A percentile compares a stretch with the other conserved stretches of the same genome.
These are phyloP conservation scores for Termitomyces sp. DNA, from an alignment of 768 basidiomycete genomes.

Conservation along the genomic window DNA sequence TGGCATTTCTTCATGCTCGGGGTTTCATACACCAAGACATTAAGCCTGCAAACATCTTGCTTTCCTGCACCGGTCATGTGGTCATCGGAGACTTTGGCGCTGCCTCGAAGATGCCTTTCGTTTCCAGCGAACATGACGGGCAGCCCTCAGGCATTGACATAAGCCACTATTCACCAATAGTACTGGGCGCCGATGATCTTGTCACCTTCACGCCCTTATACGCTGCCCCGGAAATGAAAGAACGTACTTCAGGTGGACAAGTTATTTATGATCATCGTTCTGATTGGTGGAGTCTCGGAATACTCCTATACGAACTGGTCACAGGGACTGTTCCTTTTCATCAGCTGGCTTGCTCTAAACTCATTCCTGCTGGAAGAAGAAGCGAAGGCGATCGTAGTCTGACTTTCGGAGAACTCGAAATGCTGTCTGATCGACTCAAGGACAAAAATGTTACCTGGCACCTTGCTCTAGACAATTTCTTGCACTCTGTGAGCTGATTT, in stretches of 20 bases:
- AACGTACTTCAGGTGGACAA: slow-evolving; percentile 18
- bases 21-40: slow-evolving; percentile 69
- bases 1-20: slow-evolving; percentile 43
- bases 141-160: not conserved
- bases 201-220: slow-evolving; percentile 29
- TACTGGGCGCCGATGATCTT: slow-evolving; percentile 17
- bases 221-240: slow-evolving; percentile 29
- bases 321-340: slow-evolving; percentile 22
- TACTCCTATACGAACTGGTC: slow-evolving; percentile 25
- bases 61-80: slow-evolving; percentile 39
- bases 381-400: slow-evolving; percentile 18
- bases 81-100: slow-evolving; percentile 65
- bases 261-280: slow-evolving; percentile 26
- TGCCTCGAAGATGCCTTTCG: slow-evolving; percentile 27
- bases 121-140: not conserved
- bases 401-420: slow-evolving; percentile 19
- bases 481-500: slow-evolving; percentile 18
- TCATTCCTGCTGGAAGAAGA: slow-evolving; percentile 1
- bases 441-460: slow-evolving; percentile 1
- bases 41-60: slow-evolving; percentile 61
- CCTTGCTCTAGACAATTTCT: slow-evolving; percentile 14
- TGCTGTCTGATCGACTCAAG: slow-evolving; percentile 6
- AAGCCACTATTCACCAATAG: slow-evolving; percentile 12
- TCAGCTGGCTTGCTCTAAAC: not conserved
- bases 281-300: slow-evolving; percentile 34